Percentiles rank a stretch among this genome's conserved stretches.
These are phyloP conservation scores for Geotrichum reessii DNA, from an alignment of 1,139 yeast species.

Conservation along the genomic window DNA sequence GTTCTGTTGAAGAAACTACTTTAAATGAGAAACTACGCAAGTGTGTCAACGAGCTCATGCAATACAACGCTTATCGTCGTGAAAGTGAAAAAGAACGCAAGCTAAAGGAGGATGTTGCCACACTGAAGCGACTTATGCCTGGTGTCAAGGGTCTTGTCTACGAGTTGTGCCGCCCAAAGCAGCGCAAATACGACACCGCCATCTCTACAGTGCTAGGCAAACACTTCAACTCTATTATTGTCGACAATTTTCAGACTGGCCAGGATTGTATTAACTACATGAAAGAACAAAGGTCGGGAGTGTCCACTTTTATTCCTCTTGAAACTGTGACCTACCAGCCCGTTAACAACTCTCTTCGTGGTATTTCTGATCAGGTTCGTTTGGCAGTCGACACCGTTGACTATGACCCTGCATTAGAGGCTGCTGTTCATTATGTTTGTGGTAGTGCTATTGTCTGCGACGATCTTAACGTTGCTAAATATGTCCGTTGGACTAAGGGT, in stretches of 20 bases:
- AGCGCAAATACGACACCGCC: constrained; percentile 69
- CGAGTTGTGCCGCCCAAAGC: constrained; percentile 76
- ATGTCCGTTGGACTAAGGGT: constrained; percentile 61
- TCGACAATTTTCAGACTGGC: constrained; percentile 70
- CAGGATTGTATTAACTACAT: constrained; percentile 75
- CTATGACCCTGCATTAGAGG: constrained; percentile 62
- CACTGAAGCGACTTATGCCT: constrained; percentile 66
- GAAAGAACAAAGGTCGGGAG: constrained; percentile 81
- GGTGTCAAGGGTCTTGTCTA: constrained; percentile 76
- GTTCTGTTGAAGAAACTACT: constrained; percentile 46
- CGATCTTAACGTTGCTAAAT: constrained; percentile 58
- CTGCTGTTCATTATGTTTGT: constrained; percentile 76
- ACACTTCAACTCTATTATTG: constrained; percentile 76
- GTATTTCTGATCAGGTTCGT: constrained; percentile 50
- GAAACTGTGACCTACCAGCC: constrained; percentile 67
- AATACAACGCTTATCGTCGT: constrained; percentile 65
- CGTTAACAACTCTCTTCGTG: constrained; percentile 51
- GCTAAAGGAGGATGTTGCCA: constrained; percentile 64
- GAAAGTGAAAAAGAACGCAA: constrained; percentile 67
- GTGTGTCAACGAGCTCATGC: constrained; percentile 58
- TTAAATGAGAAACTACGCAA: constrained; percentile 62
- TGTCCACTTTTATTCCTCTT: constrained; percentile 82
- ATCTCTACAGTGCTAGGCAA: constrained; percentile 75
- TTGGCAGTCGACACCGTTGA: constrained; percentile 66
- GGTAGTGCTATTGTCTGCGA: constrained; percentile 82